Evolutionary conservation across 2,329 filamentous ascomycete genomes (phyloP), one percentile per base, ranked within the genome.

Genomic region (Capronia coronata): DNA sequence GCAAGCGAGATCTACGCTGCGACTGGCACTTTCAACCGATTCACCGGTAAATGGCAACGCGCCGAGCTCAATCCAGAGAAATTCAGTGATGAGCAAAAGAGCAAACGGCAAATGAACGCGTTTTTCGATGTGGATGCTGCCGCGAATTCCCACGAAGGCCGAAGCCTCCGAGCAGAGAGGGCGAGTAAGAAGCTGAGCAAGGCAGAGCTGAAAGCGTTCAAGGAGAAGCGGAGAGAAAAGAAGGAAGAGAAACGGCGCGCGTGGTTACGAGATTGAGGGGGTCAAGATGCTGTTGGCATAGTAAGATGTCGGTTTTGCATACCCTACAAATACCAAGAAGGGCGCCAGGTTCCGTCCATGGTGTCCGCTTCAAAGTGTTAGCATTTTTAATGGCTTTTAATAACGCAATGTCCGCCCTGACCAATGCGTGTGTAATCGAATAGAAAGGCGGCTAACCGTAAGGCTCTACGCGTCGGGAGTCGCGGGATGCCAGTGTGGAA

Each of bases 81-180:
- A 44, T 85, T 90, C 72, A 85, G 82, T 59, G 89, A 95, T 63
- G 88, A 94, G 64, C 86, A 87, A 64, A 96, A 95, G 75, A 84
- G 84, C 52, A 77, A 75, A 44, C 77, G 93, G 38, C 93, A 97
- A 71, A 86, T 97, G 85, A 86, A 87, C 64, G 87, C 89, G 34
- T 97, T 84, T 70, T 98, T 97, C 67, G 91, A 98, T 65, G 90
- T 96, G 37, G 90, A 97, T 67, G 87, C 89, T 3, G 90, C 89
- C 2, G 91, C 90, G 3, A 96, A 94, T 64, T 80, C 80, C 50
- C 90, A 98, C 63, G 84, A 95, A 61, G 93, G 93, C 1, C 80
- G 84, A 51, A 96, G 90, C 64, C 73, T 98, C 51, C 94, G 91
- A 70, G 93, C 89, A 1, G 93, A 98, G 73, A 78, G 93, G 48